Percentiles rank a stretch among this genome's conserved stretches.
Conservation (phyloP, 345 rosid genomes). For the Arabidopsis suecica region DNA sequence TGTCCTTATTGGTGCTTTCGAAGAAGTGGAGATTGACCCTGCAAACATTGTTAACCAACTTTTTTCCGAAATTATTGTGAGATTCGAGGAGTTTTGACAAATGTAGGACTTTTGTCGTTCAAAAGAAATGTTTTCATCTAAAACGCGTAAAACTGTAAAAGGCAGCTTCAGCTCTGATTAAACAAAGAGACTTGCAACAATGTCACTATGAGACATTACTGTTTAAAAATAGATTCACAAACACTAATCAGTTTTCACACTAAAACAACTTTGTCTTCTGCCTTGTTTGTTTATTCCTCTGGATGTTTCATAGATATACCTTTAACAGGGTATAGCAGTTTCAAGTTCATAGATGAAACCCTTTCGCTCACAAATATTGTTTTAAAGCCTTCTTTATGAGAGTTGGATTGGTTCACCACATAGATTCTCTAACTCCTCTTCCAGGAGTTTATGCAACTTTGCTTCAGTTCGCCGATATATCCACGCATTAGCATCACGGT, state of each 20-base stretch:
- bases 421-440: constrained; percentile 69
- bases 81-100: constrained; percentile 22
- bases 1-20: constrained; percentile 41
- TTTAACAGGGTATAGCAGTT: constrained; percentile 8
- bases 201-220: constrained; percentile 15
- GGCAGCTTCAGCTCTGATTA: constrained; percentile 18
- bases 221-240: constrained; percentile 15
- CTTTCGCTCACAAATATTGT: constrained; percentile 1
- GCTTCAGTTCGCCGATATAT: constrained; percentile 76
- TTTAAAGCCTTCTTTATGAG: constrained; percentile 38
- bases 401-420: constrained; percentile 77
- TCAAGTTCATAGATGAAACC: constrained; percentile 25
- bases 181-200: constrained; percentile 31
- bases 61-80: constrained; percentile 8
- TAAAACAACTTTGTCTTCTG: constrained; percentile 4
- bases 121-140: neutral
- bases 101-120: constrained; percentile 17
- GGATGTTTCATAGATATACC: constrained; percentile 29
- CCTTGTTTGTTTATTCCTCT: constrained; percentile 36
- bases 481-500: constrained; percentile 67
- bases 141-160: constrained; percentile 22
- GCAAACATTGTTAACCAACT: constrained; percentile 8
- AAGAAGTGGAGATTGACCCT: constrained; percentile 37
- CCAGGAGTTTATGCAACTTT: constrained; percentile 61
- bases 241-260: constrained; percentile 14